A percentile compares a stretch with the other conserved stretches of the same genome.
Conservation (phyloP, 495 filamentous ascomycete species). For the Aspergillus carlsbadensis region DNA sequence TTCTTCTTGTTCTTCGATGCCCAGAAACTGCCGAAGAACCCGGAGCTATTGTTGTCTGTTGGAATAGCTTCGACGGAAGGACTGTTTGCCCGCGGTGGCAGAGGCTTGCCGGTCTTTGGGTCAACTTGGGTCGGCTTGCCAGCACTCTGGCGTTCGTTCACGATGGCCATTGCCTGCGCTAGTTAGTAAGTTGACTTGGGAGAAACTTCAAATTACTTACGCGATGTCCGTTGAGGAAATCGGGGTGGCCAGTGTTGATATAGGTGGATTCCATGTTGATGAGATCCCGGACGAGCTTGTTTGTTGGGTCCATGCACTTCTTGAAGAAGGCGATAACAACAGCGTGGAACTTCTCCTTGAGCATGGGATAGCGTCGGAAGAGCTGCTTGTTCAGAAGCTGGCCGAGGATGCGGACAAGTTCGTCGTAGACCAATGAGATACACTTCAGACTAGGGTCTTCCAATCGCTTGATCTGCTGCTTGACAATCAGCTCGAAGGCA, state of each 20-base stretch:
- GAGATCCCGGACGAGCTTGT: conserved; percentile 92
- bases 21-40: conserved; percentile 98
- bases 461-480: conserved; percentile 94
- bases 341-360: conserved; percentile 95
- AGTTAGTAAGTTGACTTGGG: conserved; percentile 8
- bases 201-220: conserved; percentile 39
- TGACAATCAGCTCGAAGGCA: conserved; percentile 97
- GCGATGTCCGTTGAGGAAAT: conserved; percentile 94
- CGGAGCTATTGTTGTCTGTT: conserved; percentile 56
- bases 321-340: conserved; percentile 98
- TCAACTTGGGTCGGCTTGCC: conserved; percentile 93
- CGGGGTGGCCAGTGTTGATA: conserved; percentile 97
- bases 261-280: conserved; percentile 96
- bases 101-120: conserved; percentile 96
- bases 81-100: conserved; percentile 74
- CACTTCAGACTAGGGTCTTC: conserved; percentile 98
- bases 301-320: conserved; percentile 94
- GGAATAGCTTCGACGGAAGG: conserved; percentile 55
- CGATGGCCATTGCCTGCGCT: conserved; percentile 86
- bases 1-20: conserved; percentile 99
- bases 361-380: conserved; percentile 84
- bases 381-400: conserved; percentile 85
- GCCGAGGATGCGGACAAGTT: conserved; percentile 91
- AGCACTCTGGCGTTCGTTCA: conserved; percentile 82
- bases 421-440: conserved; percentile 95